Evolutionary conservation across 345 rosid species (phyloP), one percentile per base, ranked within the genome.

Genomic region (Eucalyptus tenuipes): DNA sequence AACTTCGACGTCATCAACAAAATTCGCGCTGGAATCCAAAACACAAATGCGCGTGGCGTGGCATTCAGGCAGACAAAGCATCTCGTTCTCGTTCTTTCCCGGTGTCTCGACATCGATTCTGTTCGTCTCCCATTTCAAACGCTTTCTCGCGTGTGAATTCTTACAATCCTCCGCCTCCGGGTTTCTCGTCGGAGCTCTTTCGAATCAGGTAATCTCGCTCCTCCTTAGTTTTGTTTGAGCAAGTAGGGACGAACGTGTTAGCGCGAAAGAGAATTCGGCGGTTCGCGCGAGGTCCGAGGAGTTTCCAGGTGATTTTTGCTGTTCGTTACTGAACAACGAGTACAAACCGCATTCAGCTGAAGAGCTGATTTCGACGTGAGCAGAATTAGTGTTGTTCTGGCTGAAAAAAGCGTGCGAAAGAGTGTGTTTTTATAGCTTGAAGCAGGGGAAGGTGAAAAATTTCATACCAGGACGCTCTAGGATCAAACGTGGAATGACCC

Each of bases 341-440:
- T 37, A 2, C 45, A 3, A 0, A 71, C 81, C 81, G 45, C 1
- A 37, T 1, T 71, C 0, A 37, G 82, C 82, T 37, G 45, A 71
- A 71, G 81, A 71, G 81, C 42, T n/a, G 75, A n/a, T n/a, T n/a
- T 15, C 75, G 10, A 4, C 75, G 37, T 64, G 37, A 64, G n/a
- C 37, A 15, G 20, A 64, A 64, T n/a, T 64, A n/a, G 40, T 2
- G 80, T 33, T 16, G 80, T 33, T 10, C 4, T 31, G 80, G 80
- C 42, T 68, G 42, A 68, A 68, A 68, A 66, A 66, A n/a, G 40
- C 80, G 80, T 8, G 79, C 40, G 40, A 14, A 71, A 8, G 44
- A 37, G 1, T n/a, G 75, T 71, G 45, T 10, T 37, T 75, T 75
- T 75, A 0, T 20, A 20, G 82, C 27, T 37, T 18, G 82, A 37